Base-by-base conservation (phyloP, 176 grass and related monocot species). In the Guadua angustifolia region DNA sequence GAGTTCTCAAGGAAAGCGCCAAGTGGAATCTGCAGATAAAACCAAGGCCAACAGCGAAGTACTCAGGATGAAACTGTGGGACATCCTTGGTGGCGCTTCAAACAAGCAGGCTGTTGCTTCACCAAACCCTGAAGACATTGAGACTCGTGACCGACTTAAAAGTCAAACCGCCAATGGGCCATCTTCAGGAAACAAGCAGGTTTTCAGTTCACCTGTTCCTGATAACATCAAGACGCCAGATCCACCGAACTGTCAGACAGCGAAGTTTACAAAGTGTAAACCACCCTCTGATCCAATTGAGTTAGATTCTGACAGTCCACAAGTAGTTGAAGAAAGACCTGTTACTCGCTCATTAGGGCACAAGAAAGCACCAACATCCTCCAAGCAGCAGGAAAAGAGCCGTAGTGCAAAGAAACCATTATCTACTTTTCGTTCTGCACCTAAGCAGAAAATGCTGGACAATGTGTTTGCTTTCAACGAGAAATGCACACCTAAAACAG, bases 71-170 rank as follows among this genome's bases (percentile, higher is more conserved):
- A 95, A 93, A 83, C 40, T 99, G 10, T 90, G 88, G 93, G 93
- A 94, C 81, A 99, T 99, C 82, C 96, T 99, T 89, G 91, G 87
- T 78, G 61, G 69, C 74, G n/a, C 83, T 85, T 89, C 91, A 79
- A 94, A 81, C 79, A 93, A 93, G 83, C 90, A 93, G 60, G 88
- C 74, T 32, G 67, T 80, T 69, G 63, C 82, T 62, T 86, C 81
- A 75, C 72, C 84, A 66, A 85, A 86, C 61, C 53, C 66, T 83
- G 63, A 69, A 80, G 59, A 85, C 57, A 51, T 66, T 50, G 44
- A 80, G 73, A 78, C 50, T 83, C 72, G 22, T 59, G 36, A 81
- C 78, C 70, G 46, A 43, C 63, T 80, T 59, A 84, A 79, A 82
- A 73, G 49, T 72, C 82, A 92, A 97, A 73, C 80, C 33, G 66